Percentiles rank a stretch among this genome's conserved stretches.
These are phyloP conservation scores for Keqinozyma sinolaborantium DNA, from an alignment of 1,139 yeast genomes.

Conservation along the genomic window DNA sequence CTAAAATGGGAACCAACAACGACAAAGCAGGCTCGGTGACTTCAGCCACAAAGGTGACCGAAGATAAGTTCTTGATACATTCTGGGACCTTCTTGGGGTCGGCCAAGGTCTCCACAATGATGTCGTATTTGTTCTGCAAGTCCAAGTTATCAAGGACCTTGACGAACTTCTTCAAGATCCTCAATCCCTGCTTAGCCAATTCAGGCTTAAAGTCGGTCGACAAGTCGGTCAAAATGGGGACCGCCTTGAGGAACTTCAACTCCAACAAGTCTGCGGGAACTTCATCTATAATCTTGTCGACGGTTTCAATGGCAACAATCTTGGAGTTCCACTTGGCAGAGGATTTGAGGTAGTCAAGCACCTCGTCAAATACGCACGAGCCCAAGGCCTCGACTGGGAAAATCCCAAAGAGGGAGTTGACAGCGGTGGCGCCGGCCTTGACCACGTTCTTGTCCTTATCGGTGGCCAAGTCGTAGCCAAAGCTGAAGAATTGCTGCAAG, in stretches of 20 bases:
- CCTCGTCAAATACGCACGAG: constrained; percentile 58
- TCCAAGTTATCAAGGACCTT: constrained; percentile 88
- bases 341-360: constrained; percentile 63
- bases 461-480: constrained; percentile 62
- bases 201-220: constrained; percentile 97
- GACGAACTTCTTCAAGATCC: constrained; percentile 68
- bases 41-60: constrained; percentile 97
- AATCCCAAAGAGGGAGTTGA: constrained; percentile 63
- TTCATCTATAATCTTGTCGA: constrained; percentile 74
- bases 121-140: constrained; percentile 78
- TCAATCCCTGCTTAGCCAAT: constrained; percentile 79
- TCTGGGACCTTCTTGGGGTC: constrained; percentile 86
- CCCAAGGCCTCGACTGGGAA: constrained; percentile 82
- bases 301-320: constrained; percentile 67
- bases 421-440: constrained; percentile 73
- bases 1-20: constrained; percentile 85
- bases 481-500: constrained; percentile 53
- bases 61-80: constrained; percentile 84
- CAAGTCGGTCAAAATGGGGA: constrained; percentile 84
- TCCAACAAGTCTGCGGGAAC: constrained; percentile 86
- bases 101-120: constrained; percentile 84
- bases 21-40: constrained; percentile 96
- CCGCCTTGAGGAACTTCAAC: constrained; percentile 68
- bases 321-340: constrained; percentile 96
- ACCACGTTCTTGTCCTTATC: constrained; percentile 87